Percentiles rank a stretch among this genome's conserved stretches.
phyloP scores from a whole-genome alignment of 2,329 filamentous ascomycete species.

The Botrytis squamosa region DNA sequence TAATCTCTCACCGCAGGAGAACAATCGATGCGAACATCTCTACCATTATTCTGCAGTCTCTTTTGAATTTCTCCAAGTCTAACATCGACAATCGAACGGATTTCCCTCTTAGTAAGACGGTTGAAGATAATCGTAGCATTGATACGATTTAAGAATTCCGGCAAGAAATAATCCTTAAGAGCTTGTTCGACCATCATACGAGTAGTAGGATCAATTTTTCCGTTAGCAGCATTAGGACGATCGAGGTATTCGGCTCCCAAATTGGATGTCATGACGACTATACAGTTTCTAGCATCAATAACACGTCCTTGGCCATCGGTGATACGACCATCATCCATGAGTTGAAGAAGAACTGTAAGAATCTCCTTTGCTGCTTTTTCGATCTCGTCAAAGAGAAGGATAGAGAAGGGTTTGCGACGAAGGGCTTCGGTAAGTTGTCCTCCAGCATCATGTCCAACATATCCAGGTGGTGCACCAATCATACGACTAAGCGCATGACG shows the following conservation, averaged over 20 bases:
- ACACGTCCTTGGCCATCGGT: constrained; percentile 96
- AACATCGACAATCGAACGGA: constrained; percentile 92
- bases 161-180: constrained; percentile 92
- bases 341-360: constrained; percentile 92
- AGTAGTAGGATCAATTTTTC: constrained; percentile 81
- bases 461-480: constrained; percentile 96
- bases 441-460: constrained; percentile 93
- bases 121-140: constrained; percentile 98
- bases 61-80: constrained; percentile 87
- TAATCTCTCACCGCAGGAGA: constrained; percentile 88
- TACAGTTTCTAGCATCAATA: constrained; percentile 95
- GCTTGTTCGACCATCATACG: constrained; percentile 87
- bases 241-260: constrained; percentile 91
- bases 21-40: constrained; percentile 82
- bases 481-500: constrained; percentile 92
- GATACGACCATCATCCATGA: constrained; percentile 98
- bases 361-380: constrained; percentile 99
- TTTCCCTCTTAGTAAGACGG: constrained; percentile 83
- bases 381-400: constrained; percentile 95
- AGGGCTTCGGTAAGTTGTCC: constrained; percentile 95
- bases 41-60: constrained; percentile 78
- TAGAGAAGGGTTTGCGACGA: constrained; percentile 93
- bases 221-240: constrained; percentile 73
- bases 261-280: constrained; percentile 99
- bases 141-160: constrained; percentile 98